phyloP scores from a whole-genome alignment of 2,329 filamentous ascomycete species.

The Ophiostoma piceae region DNA sequence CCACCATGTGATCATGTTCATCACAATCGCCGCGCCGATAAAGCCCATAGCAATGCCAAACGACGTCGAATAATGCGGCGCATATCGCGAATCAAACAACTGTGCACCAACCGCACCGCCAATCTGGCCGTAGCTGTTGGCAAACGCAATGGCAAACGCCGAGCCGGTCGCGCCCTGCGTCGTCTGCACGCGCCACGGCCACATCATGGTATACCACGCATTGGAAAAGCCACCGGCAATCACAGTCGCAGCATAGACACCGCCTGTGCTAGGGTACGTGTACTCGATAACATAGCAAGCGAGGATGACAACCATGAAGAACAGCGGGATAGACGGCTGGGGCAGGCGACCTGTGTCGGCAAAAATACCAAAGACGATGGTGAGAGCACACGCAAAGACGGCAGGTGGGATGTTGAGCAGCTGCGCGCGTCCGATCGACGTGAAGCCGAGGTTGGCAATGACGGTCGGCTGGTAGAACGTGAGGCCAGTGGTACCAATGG shows the following conservation, averaged over 20 bases:
- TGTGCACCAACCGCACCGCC: conserved; percentile 46
- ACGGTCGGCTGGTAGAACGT: conserved; percentile 41
- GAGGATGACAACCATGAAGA: conserved; percentile 22
- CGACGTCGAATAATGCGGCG: conserved; percentile 40
- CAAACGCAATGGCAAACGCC: conserved; percentile 47
- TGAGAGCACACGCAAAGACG: conserved; percentile 20
- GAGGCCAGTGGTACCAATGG: conserved; percentile 41
- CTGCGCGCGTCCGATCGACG: conserved; percentile 41
- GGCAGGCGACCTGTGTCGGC: conserved; percentile 17
- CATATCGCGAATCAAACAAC: conserved; percentile 42
- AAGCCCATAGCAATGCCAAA: conserved; percentile 44
- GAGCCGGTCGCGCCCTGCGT: conserved; percentile 44
- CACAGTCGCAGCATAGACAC: conserved; percentile 40
- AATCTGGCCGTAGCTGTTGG: conserved; percentile 47
- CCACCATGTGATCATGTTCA: conserved; percentile 43
- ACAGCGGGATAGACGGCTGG: conserved; percentile 17
- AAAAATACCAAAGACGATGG: conserved; percentile 18
- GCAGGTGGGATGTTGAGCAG: conserved; percentile 38
- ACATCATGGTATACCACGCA: conserved; percentile 45
- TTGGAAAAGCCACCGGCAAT: conserved; percentile 42
- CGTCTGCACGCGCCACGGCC: conserved; percentile 48
- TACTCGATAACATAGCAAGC: conserved; percentile 23
- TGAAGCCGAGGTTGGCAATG: conserved; percentile 31
- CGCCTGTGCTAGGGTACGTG: conserved; percentile 25
- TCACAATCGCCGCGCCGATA: conserved; percentile 39